A percentile compares a stretch with the other conserved stretches of the same genome.
phyloP scores from a whole-genome alignment of 495 filamentous ascomycete genomes.

The Hyaloscypha bicolor region DNA sequence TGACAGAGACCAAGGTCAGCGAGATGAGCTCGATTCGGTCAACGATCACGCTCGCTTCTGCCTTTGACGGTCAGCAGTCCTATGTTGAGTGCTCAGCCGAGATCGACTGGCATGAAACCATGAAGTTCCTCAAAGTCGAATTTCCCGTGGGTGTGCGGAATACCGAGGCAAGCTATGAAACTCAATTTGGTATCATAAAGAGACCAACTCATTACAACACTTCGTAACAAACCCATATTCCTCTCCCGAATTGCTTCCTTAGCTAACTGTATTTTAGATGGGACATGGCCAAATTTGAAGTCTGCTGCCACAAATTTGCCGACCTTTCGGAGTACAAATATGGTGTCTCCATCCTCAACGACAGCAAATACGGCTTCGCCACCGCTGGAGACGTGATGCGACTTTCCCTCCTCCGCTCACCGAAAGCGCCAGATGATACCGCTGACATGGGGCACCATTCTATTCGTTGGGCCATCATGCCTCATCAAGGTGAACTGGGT shows the following conservation, averaged over 20 bases:
- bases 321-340: constrained; percentile 91
- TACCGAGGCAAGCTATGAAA: constrained; percentile 94
- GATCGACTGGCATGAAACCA: constrained; percentile 90
- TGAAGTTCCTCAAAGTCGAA: constrained; percentile 98
- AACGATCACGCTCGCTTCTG: constrained; percentile 75
- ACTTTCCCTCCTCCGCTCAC: constrained; percentile 85
- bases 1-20: constrained; percentile 84
- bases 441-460: constrained; percentile 93
- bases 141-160: constrained; percentile 92
- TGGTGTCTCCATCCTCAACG: constrained; percentile 92
- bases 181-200: constrained; percentile 84
- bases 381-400: constrained; percentile 91
- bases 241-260: neutral
- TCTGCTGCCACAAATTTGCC: constrained; percentile 95
- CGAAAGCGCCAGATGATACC: constrained; percentile 92
- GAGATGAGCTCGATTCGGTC: constrained; percentile 85
- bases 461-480: constrained; percentile 90
- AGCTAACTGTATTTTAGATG: constrained; percentile 56
- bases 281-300: constrained; percentile 99
- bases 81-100: constrained; percentile 77
- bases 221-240: constrained; percentile 66
- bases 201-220: constrained; percentile 97
- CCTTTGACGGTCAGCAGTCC: constrained; percentile 61
- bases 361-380: constrained; percentile 96
- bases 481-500: constrained; percentile 73